Conservation (phyloP, 331 rosid genomes). For the Acacia pycnantha region DNA sequence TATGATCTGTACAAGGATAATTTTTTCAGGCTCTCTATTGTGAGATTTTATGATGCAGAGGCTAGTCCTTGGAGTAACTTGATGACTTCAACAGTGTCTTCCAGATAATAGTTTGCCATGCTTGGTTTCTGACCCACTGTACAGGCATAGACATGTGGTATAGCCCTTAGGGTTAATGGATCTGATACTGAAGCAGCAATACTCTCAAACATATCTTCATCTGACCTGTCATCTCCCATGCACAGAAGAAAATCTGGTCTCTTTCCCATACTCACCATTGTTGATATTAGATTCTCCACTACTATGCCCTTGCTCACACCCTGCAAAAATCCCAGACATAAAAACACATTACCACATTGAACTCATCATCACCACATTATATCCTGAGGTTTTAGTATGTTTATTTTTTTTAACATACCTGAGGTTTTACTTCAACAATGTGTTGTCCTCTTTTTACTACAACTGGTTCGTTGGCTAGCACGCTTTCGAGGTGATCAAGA, state of each 20-base stretch:
- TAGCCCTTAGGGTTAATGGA: conserved; percentile 35
- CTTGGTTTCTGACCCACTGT: conserved; percentile 75
- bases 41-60: not conserved
- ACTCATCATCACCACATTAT: not conserved
- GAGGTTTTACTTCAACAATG: conserved; percentile 80
- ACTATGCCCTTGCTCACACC: conserved; percentile 74
- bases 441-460: conserved; percentile 63
- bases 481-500: conserved; percentile 72
- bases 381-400: too few species aligned
- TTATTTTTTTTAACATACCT: conserved; percentile 36
- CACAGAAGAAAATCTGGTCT: conserved; percentile 66
- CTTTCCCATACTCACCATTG: conserved; percentile 42
- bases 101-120: conserved; percentile 69
- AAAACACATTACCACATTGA: not conserved
- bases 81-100: conserved; percentile 59
- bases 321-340: conserved; percentile 35
- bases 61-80: conserved; percentile 48
- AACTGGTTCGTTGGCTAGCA: conserved; percentile 71
- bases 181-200: conserved; percentile 38
- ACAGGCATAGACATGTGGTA: conserved; percentile 59
- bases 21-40: not conserved
- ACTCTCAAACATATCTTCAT: conserved; percentile 74
- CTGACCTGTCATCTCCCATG: conserved; percentile 79
- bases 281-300: conserved; percentile 58
- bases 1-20: conserved; percentile 46